These are phyloP conservation scores for Sclerotiophoma versabilis DNA, from an alignment of 2,329 filamentous ascomycete species.

Conservation along the genomic window DNA sequence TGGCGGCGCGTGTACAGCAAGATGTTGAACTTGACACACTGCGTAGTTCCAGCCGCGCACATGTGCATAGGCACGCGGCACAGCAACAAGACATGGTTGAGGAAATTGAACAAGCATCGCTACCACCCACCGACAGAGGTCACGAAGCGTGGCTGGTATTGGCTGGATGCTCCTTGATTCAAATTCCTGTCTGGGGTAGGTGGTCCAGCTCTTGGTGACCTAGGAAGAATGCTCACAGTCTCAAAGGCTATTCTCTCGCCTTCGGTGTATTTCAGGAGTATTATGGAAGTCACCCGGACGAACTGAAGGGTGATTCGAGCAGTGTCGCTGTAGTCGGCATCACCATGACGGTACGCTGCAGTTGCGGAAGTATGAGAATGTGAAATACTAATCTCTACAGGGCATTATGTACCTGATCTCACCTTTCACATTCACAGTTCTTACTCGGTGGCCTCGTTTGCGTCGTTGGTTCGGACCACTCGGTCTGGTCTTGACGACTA, in stretches of 20 bases:
- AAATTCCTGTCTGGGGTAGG: conserved; percentile 34
- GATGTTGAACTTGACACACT: neutral
- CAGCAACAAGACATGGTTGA: conserved; percentile 7
- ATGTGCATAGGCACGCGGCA: neutral
- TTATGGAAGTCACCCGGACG: conserved; percentile 22
- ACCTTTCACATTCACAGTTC: conserved; percentile 46
- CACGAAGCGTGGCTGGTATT: conserved; percentile 32
- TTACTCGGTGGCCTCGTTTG: conserved; percentile 42
- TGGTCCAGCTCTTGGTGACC: neutral
- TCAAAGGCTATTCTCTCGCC: conserved; percentile 24
- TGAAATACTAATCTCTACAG: conserved; percentile 2
- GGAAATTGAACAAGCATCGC: conserved; percentile 24
- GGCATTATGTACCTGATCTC: conserved; percentile 55
- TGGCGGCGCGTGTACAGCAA: conserved; percentile 1
- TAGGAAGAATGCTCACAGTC: conserved; percentile 10
- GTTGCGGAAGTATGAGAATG: neutral
- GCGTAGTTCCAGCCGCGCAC: neutral
- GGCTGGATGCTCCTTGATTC: conserved; percentile 31
- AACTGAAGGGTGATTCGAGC: conserved; percentile 12
- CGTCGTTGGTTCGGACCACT: conserved; percentile 37
- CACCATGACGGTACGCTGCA: conserved; percentile 26
- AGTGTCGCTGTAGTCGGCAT: conserved; percentile 30
- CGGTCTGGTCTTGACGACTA: conserved; percentile 40
- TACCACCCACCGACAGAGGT: conserved; percentile 28
- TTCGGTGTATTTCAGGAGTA: conserved; percentile 36